phyloP scores from a whole-genome alignment of 2,329 filamentous ascomycete genomes.

The Fusarium sp. region DNA sequence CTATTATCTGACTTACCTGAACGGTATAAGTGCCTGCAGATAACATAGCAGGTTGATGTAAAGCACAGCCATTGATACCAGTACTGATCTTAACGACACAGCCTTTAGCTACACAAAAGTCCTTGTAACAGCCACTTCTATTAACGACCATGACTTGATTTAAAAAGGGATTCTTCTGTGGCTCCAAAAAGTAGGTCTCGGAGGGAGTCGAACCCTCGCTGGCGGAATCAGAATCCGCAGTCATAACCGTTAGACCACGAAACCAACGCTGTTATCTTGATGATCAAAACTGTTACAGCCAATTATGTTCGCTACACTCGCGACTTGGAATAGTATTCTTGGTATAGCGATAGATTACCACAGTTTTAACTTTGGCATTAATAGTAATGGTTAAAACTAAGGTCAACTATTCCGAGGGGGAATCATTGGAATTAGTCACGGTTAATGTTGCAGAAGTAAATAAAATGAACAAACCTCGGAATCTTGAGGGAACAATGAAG shows the following conservation, averaged over 20 bases:
- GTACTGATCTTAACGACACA: not conserved
- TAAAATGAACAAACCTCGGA: not conserved
- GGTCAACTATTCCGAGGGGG: not conserved
- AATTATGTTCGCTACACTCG: fast-evolving
- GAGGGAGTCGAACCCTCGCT: not conserved
- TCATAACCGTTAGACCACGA: not conserved
- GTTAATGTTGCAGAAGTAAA: not conserved
- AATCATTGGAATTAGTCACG: not conserved
- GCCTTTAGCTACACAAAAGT: not conserved
- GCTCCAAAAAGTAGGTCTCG: not conserved
- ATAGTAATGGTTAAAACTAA: not conserved
- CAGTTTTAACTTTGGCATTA: too few species aligned
- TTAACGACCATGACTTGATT: too few species aligned
- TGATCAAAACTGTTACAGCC: not conserved
- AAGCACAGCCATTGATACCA: not conserved
- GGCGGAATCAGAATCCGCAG: not conserved
- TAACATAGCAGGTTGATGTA: not conserved
- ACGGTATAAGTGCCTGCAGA: not conserved
- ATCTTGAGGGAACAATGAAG: not conserved
- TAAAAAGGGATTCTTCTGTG: too few species aligned
- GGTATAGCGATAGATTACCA: not conserved
- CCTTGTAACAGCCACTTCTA: not conserved
- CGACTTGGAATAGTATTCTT: not conserved
- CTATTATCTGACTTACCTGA: not conserved
- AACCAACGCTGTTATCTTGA: not conserved